A percentile compares a stretch with the other conserved stretches of the same genome.
phyloP scores from a whole-genome alignment of 83 land plant species.

The Diphasiastrum complanatum region DNA sequence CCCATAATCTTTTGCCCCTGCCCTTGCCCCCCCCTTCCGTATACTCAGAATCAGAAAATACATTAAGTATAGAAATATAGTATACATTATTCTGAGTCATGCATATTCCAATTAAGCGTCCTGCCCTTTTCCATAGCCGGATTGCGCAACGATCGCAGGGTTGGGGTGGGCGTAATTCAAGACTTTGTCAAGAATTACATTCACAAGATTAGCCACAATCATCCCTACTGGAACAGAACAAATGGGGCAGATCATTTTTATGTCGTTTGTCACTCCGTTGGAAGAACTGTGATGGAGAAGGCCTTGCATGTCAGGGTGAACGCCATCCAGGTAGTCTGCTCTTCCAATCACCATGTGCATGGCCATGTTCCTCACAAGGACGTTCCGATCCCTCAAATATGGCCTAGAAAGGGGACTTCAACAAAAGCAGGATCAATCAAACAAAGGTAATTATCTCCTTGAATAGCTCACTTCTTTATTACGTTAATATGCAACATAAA shows the following conservation, averaged over 20 bases:
- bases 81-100: too few relatives aligned
- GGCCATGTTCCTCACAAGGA: conserved; percentile 64
- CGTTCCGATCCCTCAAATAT: conserved; percentile 62
- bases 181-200: conserved; percentile 47
- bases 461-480: too few relatives aligned
- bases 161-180: conserved; percentile 46
- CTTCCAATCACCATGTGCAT: conserved; percentile 51
- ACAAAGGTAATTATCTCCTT: too few relatives aligned
- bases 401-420: conserved; percentile 40
- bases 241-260: conserved; percentile 79
- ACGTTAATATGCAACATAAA: too few relatives aligned
- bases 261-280: conserved; percentile 72
- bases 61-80: too few relatives aligned
- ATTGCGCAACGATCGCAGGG: conserved; percentile 49
- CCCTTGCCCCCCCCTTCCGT: too few relatives aligned
- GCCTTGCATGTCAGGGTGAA: conserved; percentile 40
- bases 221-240: conserved; percentile 67
- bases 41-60: too few relatives aligned
- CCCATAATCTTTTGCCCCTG: too few relatives aligned
- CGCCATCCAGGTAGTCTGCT: conserved; percentile 75
- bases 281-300: conserved; percentile 49
- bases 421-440: background rate
- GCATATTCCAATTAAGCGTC: too few relatives aligned
- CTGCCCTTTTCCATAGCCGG: conserved; percentile 69
- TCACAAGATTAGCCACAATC: conserved; percentile 35